Conservation (phyloP, 768 basidiomycete genomes). For the Boletus tylopilopsis region DNA sequence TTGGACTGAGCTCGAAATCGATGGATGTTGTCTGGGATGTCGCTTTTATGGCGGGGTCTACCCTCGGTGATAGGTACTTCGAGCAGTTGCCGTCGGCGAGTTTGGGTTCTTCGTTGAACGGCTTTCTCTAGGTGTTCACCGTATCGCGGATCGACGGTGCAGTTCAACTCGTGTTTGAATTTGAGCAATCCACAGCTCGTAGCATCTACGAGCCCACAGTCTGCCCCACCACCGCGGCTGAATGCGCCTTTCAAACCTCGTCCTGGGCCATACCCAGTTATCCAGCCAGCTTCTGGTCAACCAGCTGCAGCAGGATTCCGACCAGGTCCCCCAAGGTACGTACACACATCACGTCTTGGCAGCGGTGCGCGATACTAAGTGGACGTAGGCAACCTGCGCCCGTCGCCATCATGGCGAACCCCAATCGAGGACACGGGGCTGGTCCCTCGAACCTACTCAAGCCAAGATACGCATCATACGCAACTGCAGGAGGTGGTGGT, state of each 20-base stretch:
- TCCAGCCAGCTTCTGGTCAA: slow-evolving; percentile 55
- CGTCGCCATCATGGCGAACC: slow-evolving; percentile 76
- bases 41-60: slow-evolving; percentile 90
- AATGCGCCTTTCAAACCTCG: slow-evolving; percentile 60
- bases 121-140: slow-evolving; percentile 65
- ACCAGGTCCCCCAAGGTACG: slow-evolving; percentile 39
- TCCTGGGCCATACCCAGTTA: slow-evolving; percentile 59
- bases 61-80: slow-evolving; percentile 74
- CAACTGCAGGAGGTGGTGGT: slow-evolving; percentile 1
- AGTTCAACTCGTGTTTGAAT: slow-evolving; percentile 87
- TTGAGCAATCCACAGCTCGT: slow-evolving; percentile 83
- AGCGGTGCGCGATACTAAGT: not conserved
- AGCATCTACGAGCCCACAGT: slow-evolving; percentile 63
- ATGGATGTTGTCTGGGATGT: slow-evolving; percentile 98
- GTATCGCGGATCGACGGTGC: slow-evolving; percentile 87
- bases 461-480: slow-evolving; percentile 5
- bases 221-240: slow-evolving; percentile 44
- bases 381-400: slow-evolving; percentile 35
- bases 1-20: slow-evolving; percentile 79
- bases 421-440: slow-evolving; percentile 44
- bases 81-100: not conserved
- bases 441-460: slow-evolving; percentile 14
- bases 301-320: slow-evolving; percentile 61
- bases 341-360: not conserved
- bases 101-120: not conserved